Evolutionary conservation across 805 yeast species (phyloP), one percentile per base, ranked within the genome.

Genomic region (Brettanomyces custersianus): DNA sequence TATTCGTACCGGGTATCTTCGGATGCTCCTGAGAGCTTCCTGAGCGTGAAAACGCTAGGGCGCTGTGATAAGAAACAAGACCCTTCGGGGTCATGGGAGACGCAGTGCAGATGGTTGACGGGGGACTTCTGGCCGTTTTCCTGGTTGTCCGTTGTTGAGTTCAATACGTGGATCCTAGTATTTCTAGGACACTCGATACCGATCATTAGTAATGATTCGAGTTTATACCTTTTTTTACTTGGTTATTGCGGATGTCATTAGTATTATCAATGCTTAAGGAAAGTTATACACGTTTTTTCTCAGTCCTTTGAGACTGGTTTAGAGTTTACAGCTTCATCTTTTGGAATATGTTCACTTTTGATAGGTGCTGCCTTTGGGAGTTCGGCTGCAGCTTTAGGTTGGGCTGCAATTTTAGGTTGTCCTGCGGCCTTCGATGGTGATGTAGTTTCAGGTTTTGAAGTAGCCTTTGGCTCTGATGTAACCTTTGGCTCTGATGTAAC

Each of bases 91-190:
- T 37, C 45, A 55, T 58, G 63, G 63, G 58, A 59, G 60, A n/a
- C 35, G 62, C 55, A 41, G 49, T 51, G 63, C 60, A 51, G 59
- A 52, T 47, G 61, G 59, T 57, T 59, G 63, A 51, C 61, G 45
- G 39, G 40, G 39, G 34, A 9, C 18, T 10, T 17, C 20, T 20
- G 21, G 21, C n/a, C 15, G 28, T 25, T 25, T 22, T 28, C 24
- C 34, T 19, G 36, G 36, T 42, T 7, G 11, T 18, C 23, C 39
- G 57, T 55, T 59, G 60, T 55, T 59, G 58, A 59, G 63, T 59
- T 47, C 63, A 59, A 59, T 59, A 52, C 60, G 58, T 48, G 58
- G 61, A 59, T 52, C 48, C 47, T 46, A 42, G 31, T 11, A 15
- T 16, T 17, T n/a, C 11, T 46, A 41, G 52, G 46, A 57, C 47